Conservation (phyloP, 306 rosid species). For the Inga leiocalycina region DNA sequence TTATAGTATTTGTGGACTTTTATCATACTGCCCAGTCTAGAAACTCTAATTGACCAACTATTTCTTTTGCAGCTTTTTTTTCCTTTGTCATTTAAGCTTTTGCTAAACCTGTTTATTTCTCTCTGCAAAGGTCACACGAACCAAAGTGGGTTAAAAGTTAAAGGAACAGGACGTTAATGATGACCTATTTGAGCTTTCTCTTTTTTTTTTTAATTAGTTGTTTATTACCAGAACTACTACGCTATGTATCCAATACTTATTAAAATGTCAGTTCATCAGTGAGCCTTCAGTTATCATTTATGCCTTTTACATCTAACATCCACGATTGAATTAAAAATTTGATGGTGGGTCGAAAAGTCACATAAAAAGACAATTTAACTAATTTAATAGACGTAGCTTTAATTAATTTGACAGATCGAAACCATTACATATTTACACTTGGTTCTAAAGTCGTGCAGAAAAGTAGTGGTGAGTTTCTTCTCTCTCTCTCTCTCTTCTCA, state of each 20-base stretch:
- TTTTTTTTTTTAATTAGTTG: too few species aligned
- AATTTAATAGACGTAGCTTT: neutral
- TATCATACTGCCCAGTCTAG: neutral
- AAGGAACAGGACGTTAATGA: neutral
- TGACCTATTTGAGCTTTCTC: neutral
- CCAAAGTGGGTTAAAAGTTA: constrained; percentile 1
- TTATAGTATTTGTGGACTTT: neutral
- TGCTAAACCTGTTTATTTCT: neutral
- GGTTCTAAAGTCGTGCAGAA: neutral
- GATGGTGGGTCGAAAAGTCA: neutral
- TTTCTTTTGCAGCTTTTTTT: constrained; percentile 10
- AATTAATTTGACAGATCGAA: neutral
- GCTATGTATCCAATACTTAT: neutral
- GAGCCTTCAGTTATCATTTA: neutral
- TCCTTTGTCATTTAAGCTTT: neutral
- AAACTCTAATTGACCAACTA: neutral
- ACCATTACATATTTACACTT: neutral
- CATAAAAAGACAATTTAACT: neutral
- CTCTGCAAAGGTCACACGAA: constrained; percentile 1
- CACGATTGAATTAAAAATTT: neutral
- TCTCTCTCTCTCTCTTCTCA: neutral
- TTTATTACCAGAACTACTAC: too few species aligned
- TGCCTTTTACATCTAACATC: neutral
- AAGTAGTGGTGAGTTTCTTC: neutral
- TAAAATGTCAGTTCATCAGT: too few species aligned